Evolutionary conservation across 441 rosid genomes (phyloP).

Genomic region (Adansonia gregorii): DNA sequence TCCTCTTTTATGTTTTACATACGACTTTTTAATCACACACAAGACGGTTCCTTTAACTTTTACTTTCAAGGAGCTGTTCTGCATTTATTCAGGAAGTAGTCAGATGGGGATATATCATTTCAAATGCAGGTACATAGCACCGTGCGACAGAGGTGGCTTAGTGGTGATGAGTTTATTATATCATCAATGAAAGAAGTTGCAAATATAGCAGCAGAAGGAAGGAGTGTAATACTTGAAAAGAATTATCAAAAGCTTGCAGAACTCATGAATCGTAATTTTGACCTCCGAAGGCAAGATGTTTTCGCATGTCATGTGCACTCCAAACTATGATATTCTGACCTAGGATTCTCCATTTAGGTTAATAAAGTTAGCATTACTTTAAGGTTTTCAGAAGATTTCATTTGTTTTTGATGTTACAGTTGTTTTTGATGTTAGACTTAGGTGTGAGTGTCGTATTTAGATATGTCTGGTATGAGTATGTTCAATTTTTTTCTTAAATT

Average conservation of each 20-base stretch:
- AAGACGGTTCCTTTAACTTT: neutral
- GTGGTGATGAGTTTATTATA: slow-evolving; percentile 76
- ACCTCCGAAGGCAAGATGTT: slow-evolving; percentile 66
- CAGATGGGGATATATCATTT: neutral
- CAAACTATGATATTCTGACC: neutral
- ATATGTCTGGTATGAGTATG: no score
- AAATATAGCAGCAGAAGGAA: slow-evolving; percentile 67
- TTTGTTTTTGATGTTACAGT: neutral
- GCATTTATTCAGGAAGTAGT: neutral
- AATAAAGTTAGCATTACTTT: neutral
- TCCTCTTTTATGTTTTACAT: neutral
- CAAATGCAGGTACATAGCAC: slow-evolving; percentile 74
- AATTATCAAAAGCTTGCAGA: slow-evolving; percentile 65
- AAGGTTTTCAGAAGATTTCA: neutral
- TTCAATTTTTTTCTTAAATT: no score
- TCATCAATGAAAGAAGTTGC: slow-evolving; percentile 77
- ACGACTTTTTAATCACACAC: neutral
- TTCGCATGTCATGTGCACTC: slow-evolving; percentile 8
- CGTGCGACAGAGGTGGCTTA: slow-evolving; percentile 84
- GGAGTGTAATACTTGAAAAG: slow-evolving; percentile 58
- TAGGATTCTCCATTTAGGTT: neutral
- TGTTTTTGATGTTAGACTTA: neutral
- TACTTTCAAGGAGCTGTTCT: neutral
- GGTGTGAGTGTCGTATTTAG: no score
- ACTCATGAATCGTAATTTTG: slow-evolving; percentile 82